phyloP scores from a whole-genome alignment of 2,329 filamentous ascomycete genomes.

The Sclerotiophoma versabilis region DNA sequence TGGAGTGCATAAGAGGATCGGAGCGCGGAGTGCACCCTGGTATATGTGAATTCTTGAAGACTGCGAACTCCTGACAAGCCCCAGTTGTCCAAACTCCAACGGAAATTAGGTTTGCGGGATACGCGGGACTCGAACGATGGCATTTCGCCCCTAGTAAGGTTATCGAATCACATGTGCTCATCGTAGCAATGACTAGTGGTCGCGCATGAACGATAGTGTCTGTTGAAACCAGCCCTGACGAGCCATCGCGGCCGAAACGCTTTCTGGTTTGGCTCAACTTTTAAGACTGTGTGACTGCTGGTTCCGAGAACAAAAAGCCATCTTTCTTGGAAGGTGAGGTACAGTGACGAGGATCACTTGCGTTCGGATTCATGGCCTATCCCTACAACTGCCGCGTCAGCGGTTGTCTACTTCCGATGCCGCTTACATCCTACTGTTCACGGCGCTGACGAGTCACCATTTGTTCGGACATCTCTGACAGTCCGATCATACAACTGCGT shows the following conservation, averaged over 20 bases:
- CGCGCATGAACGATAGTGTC: constrained; percentile 4
- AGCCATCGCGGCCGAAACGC: constrained; percentile 6
- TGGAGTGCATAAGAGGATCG: not conserved
- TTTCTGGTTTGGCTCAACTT: not conserved
- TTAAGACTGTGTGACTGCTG: not conserved
- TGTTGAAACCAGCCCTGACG: constrained; percentile 9
- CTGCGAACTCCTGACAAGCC: constrained; percentile 1
- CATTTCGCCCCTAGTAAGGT: not conserved
- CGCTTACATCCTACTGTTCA: constrained; percentile 1
- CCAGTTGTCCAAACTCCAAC: not conserved
- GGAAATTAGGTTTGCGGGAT: not conserved
- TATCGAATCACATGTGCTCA: constrained; percentile 1
- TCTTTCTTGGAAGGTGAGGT: constrained; percentile 2
- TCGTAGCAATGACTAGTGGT: constrained; percentile 4
- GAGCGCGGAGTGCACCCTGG: constrained; percentile 4
- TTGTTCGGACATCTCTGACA: not conserved
- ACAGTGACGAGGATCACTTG: not conserved
- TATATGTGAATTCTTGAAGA: not conserved
- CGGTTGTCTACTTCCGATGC: not conserved
- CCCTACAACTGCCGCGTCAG: not conserved
- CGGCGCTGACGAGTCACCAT: not conserved
- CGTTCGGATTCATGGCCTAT: not conserved
- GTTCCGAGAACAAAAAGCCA: not conserved
- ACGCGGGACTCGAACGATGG: not conserved
- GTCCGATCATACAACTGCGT: not conserved